Percentiles rank a stretch among this genome's conserved stretches.
Evolutionary conservation across 345 rosid species (phyloP).

Genomic region (Pelargonium nanum): DNA sequence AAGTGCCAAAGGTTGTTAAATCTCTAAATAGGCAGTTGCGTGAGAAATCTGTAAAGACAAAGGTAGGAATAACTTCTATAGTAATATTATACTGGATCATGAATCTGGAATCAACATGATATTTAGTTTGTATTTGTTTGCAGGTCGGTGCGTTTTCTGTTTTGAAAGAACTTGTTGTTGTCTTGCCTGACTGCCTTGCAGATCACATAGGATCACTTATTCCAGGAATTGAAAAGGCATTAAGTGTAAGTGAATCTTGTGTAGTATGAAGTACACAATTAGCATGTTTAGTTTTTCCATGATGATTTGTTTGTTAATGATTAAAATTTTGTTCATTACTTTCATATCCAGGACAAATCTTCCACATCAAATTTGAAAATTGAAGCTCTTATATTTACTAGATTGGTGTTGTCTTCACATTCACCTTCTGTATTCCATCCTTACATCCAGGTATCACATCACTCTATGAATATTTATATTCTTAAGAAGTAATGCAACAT

Average conservation of each 20-base stretch:
- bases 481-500: not conserved
- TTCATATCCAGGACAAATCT: conserved; percentile 66
- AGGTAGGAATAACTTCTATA: conserved; percentile 38
- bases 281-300: not conserved
- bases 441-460: conserved; percentile 64
- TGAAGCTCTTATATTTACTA: conserved; percentile 82
- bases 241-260: conserved; percentile 49
- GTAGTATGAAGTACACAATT: conserved; percentile 8
- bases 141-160: conserved; percentile 99
- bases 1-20: conserved; percentile 91
- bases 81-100: conserved; percentile 4
- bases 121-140: conserved; percentile 13
- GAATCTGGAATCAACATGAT: conserved; percentile 3
- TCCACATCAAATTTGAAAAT: conserved; percentile 95
- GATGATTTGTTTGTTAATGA: not conserved
- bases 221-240: conserved; percentile 94
- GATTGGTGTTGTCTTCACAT: conserved; percentile 89
- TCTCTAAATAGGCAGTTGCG: conserved; percentile 87
- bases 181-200: conserved; percentile 93
- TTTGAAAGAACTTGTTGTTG: conserved; percentile 91
- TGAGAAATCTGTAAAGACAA: conserved; percentile 95
- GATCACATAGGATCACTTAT: conserved; percentile 94
- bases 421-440: conserved; percentile 94
- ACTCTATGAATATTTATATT: not conserved
- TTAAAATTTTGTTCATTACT: not conserved